Conservation (phyloP, 2,329 filamentous ascomycete species). For the Colletotrichum noveboracense region DNA sequence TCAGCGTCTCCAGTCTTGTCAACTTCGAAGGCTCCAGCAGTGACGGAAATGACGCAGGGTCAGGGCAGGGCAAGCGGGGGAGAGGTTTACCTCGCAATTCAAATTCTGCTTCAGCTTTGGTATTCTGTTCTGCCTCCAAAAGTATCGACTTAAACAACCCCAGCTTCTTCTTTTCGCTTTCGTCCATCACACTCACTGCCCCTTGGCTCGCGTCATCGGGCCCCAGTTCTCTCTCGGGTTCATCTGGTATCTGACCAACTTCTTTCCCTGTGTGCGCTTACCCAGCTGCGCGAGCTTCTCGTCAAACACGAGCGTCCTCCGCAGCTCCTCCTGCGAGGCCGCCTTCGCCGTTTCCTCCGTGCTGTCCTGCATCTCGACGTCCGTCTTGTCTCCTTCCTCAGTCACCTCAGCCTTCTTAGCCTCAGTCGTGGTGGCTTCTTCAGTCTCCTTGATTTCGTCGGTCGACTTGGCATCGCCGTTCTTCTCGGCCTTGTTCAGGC, state of each 20-base stretch:
- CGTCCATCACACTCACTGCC: slow-evolving; percentile 63
- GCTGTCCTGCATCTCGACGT: slow-evolving; percentile 33
- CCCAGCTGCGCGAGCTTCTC: slow-evolving; percentile 79
- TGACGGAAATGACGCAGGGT: not conserved
- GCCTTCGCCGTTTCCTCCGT: slow-evolving; percentile 24
- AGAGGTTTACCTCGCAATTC: not conserved
- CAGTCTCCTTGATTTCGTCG: not conserved
- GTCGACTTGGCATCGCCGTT: slow-evolving; percentile 31
- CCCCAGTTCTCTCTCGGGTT: slow-evolving; percentile 96
- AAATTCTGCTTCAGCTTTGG: not conserved
- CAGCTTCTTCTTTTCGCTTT: slow-evolving; percentile 54
- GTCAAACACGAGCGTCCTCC: slow-evolving; percentile 74
- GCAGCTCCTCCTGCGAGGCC: slow-evolving; percentile 42
- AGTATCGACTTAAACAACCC: not conserved
- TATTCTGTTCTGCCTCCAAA: not conserved
- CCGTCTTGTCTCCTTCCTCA: slow-evolving; percentile 26
- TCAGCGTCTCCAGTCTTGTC: not conserved
- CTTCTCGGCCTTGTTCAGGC: slow-evolving; percentile 37
- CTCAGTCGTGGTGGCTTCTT: not conserved
- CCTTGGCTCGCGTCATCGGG: slow-evolving; percentile 69
- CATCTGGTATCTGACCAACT: slow-evolving; percentile 83
- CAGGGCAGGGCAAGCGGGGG: not conserved
- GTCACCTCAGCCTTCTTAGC: slow-evolving; percentile 19
- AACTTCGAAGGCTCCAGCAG: not conserved
- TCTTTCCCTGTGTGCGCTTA: slow-evolving; percentile 68